These are phyloP conservation scores for Fusarium sp. DNA, from an alignment of 2,329 filamentous ascomycete genomes.

Conservation along the genomic window DNA sequence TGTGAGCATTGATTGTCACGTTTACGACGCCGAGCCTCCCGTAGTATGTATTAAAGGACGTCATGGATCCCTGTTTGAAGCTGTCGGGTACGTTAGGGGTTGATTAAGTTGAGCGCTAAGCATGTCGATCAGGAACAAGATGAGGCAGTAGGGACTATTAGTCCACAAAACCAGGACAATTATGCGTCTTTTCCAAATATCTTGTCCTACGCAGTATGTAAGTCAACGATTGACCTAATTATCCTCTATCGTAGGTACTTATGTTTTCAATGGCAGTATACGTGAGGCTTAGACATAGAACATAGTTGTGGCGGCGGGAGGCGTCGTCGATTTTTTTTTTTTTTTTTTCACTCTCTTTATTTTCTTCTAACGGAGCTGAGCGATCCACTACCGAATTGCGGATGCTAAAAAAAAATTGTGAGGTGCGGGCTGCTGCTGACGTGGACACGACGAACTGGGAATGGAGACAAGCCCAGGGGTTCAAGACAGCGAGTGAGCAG, in stretches of 20 bases:
- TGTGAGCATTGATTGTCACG: conserved; percentile 15
- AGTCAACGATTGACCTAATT: no score
- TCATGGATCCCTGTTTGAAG: conserved; percentile 28
- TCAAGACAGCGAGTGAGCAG: neutral
- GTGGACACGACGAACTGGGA: conserved; percentile 40
- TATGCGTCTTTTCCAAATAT: neutral
- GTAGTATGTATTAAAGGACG: conserved; percentile 23
- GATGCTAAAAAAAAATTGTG: conserved; percentile 34
- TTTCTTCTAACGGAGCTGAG: conserved; percentile 18
- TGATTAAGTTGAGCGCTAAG: conserved; percentile 40
- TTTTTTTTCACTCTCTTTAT: conserved; percentile 8
- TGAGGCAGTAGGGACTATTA: neutral
- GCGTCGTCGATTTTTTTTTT: conserved; percentile 15
- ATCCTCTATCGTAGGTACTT: neutral
- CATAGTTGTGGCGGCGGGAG: conserved; percentile 31
- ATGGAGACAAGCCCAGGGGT: conserved; percentile 30
- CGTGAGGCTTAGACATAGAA: conserved; percentile 9
- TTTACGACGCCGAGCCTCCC: conserved; percentile 7
- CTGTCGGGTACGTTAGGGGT: conserved; percentile 21
- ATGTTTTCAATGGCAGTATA: neutral
- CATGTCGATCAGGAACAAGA: conserved; percentile 43
- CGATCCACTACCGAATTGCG: conserved; percentile 28
- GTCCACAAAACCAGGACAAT: neutral
- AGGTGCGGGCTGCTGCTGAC: conserved; percentile 40
- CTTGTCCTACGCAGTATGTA: neutral